Evolutionary conservation across 495 filamentous ascomycete species (phyloP).

Genomic region (Cenococcum geophilum): DNA sequence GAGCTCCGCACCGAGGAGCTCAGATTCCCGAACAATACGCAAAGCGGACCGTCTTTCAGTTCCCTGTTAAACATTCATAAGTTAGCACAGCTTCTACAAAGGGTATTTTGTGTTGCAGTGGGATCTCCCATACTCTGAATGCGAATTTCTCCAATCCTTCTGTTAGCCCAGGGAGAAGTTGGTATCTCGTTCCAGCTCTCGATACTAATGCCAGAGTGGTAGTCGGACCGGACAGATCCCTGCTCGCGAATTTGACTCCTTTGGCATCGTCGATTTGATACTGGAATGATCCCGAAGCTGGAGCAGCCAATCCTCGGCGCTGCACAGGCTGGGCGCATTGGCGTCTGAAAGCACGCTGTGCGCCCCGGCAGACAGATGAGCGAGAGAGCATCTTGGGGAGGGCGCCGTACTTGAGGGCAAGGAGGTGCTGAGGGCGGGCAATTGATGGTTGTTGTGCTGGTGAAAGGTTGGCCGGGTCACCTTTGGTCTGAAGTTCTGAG

Average conservation of each 20-base stretch:
- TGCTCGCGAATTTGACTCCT: constrained; percentile 84
- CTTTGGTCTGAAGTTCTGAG: background rate
- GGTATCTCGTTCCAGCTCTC: constrained; percentile 87
- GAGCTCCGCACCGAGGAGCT: constrained; percentile 87
- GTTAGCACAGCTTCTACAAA: constrained; percentile 23
- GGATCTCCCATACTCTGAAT: constrained; percentile 71
- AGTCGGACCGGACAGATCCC: constrained; percentile 81
- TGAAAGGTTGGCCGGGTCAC: constrained; percentile 5
- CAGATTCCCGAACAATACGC: constrained; percentile 87
- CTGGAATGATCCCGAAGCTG: constrained; percentile 71
- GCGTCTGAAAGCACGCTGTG: constrained; percentile 65
- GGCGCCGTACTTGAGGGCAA: constrained; percentile 30
- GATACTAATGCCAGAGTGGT: constrained; percentile 84
- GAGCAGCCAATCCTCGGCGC: constrained; percentile 73
- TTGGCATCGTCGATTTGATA: constrained; percentile 80
- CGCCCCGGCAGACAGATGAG: constrained; percentile 69
- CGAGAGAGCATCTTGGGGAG: constrained; percentile 74
- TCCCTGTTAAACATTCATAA: constrained; percentile 49
- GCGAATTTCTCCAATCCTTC: constrained; percentile 88
- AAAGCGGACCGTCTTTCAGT: constrained; percentile 79
- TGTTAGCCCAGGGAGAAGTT: constrained; percentile 80
- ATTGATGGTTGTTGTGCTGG: constrained; percentile 19
- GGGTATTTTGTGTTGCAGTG: constrained; percentile 8
- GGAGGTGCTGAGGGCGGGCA: constrained; percentile 11
- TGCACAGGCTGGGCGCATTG: constrained; percentile 54